phyloP scores from a whole-genome alignment of 108 stramenopile genomes.

The Chaetoceros muelleri region DNA sequence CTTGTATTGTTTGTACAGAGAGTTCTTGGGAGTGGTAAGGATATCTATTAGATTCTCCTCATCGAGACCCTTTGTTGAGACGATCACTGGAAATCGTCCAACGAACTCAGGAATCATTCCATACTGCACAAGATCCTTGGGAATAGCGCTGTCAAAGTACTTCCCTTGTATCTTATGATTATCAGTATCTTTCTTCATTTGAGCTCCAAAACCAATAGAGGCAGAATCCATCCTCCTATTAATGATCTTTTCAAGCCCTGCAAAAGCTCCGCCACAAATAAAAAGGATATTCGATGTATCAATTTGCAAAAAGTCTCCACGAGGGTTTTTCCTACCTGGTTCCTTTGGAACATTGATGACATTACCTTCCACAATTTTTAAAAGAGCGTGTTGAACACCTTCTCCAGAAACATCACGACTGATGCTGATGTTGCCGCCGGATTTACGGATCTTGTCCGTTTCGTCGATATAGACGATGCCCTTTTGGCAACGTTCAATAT shows the following conservation, averaged over 20 bases:
- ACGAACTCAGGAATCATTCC: constrained; percentile 98
- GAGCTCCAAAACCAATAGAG: constrained; percentile 96
- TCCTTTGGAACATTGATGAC: constrained; percentile 98
- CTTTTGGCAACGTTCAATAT: constrained; percentile 83
- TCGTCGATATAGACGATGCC: constrained; percentile 97
- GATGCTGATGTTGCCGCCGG: constrained; percentile 88
- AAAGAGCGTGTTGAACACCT: constrained; percentile 97
- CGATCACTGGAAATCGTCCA: constrained; percentile 93
- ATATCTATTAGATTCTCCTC: constrained; percentile 87
- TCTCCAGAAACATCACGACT: constrained; percentile 94
- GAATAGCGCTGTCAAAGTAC: constrained; percentile 86
- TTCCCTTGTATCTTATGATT: constrained; percentile 79
- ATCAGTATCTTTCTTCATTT: constrained; percentile 83
- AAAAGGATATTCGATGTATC: constrained; percentile 97
- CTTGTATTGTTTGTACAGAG: constrained; percentile 93
- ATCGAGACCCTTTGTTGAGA: constrained; percentile 88
- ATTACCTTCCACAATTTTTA: constrained; percentile 98
- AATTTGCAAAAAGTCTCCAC: constrained; percentile 91
- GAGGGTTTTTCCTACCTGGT: constrained; percentile 89
- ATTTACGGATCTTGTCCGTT: constrained; percentile 86
- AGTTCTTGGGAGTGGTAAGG: constrained; percentile 92
- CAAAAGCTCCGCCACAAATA: constrained; percentile 97
- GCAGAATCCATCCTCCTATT: constrained; percentile 84
- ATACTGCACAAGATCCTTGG: constrained; percentile 88
- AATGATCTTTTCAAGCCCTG: constrained; percentile 90